Conservation (phyloP, 2,329 filamentous ascomycete genomes). For the Cladophialophora psammophila region DNA sequence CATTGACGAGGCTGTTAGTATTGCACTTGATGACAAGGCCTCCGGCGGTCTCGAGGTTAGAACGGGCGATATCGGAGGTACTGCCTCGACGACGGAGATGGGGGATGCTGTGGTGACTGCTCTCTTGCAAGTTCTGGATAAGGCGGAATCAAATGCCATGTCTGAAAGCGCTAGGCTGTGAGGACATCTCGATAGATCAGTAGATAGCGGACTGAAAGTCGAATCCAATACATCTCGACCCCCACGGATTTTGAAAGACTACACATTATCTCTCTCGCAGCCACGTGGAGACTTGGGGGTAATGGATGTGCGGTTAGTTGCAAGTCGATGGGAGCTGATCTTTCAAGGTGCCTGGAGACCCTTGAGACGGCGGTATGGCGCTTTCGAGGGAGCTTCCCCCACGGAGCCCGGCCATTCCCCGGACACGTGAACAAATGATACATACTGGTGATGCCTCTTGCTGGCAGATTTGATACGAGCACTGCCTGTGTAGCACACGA, state of each 20-base stretch:
- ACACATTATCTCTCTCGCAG: not conserved
- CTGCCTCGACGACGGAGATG: constrained; percentile 71
- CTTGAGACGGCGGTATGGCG: not conserved
- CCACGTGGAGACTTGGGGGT: constrained; percentile 5
- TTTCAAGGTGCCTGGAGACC: not conserved
- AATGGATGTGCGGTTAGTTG: not conserved
- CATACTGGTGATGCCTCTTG: not conserved
- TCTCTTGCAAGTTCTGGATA: constrained; percentile 19
- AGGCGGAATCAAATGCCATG: not conserved
- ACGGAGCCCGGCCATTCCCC: constrained; percentile 20
- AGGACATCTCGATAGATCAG: constrained; percentile 6
- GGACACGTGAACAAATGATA: constrained; percentile 15
- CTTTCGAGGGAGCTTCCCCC: not conserved
- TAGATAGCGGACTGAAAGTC: not conserved
- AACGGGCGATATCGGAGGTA: constrained; percentile 83
- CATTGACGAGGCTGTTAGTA: constrained; percentile 80
- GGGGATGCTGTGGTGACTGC: constrained; percentile 70
- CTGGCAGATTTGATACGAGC: not conserved
- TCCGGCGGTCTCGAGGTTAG: constrained; percentile 61
- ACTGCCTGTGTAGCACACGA: constrained; percentile 14
- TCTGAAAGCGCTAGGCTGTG: constrained; percentile 21
- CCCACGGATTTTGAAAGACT: not conserved
- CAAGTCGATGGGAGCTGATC: not conserved
- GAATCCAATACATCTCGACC: not conserved
- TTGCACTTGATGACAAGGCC: constrained; percentile 69